Base-by-base conservation (phyloP, 169 alveolate genomes). In the Plasmodium vivax region DNA sequence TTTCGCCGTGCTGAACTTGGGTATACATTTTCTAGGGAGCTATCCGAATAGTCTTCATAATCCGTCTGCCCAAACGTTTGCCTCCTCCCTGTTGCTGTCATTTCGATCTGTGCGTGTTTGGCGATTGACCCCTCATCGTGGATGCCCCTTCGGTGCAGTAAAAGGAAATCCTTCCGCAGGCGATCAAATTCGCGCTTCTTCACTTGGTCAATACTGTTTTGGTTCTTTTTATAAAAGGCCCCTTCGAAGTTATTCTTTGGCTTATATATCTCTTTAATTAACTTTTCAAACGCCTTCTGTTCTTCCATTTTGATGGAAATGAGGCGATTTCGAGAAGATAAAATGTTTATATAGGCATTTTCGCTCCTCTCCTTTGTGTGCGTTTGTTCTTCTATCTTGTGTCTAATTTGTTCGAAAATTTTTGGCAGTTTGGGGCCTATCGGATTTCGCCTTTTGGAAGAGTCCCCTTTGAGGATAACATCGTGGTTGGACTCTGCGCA, bases 201-300 rank as follows among this genome's bases (percentile, higher is more conserved):
- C 34, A 77, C 56, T 14, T 82, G 75, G 34, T 85, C 36, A 12
- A 74, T 47, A 68, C 75, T 47, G 41, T 32, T 82, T 82, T 32
- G 19, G 23, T 82, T 36, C n/a, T 92, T 82, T 30, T 54, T 72
- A 82, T 47, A 92, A 82, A 82, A 92, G 41, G 92, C 95, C 27
- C 95, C 95, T 72, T 92, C 95, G 58, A 92, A 92, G 75, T 92
- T 92, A 82, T 71, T 92, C 73, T 92, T 92, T n/a, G 95, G 92
- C 79, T 16, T 82, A 92, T 92, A 83, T 32, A 32, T 38, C 32
- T 82, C 84, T 47, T 82, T 73, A 34, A 92, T 92, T 30, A 32
- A 27, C 43, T 71, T 82, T 82, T 92, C 92, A 51, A 72, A 92
- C n/a, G 47, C 56, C 58, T 82, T 92, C 27, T 82, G 84, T 45